These are phyloP conservation scores for Glutinoglossum americanum DNA, from an alignment of 495 filamentous ascomycete species.

Conservation along the genomic window DNA sequence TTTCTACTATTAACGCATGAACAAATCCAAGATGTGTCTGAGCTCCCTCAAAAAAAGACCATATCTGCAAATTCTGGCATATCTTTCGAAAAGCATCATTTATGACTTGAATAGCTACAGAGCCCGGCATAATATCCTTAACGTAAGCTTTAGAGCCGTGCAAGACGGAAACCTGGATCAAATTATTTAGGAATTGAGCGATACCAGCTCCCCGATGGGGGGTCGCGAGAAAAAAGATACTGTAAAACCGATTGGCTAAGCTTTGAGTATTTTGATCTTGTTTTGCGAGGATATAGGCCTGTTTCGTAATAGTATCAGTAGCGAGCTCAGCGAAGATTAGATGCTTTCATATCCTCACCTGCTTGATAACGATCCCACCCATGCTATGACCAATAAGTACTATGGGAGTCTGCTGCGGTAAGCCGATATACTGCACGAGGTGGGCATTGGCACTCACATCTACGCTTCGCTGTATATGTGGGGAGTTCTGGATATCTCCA, in stretches of 20 bases:
- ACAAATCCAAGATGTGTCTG: not conserved
- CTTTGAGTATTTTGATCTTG: slow-evolving; percentile 8
- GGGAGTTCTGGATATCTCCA: slow-evolving; percentile 9
- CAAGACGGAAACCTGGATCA: not conserved
- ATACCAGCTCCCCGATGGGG: slow-evolving; percentile 12
- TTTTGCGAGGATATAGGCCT: slow-evolving; percentile 14
- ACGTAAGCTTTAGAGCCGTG: not conserved
- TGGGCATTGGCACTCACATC: slow-evolving; percentile 3
- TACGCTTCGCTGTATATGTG: slow-evolving; percentile 7
- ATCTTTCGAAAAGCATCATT: not conserved
- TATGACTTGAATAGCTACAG: not conserved
- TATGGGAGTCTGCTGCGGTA: slow-evolving; percentile 11
- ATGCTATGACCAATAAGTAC: slow-evolving; percentile 16
- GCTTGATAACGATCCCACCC: slow-evolving; percentile 16
- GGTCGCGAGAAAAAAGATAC: slow-evolving; percentile 14
- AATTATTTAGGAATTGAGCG: not conserved
- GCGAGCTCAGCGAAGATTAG: not conserved
- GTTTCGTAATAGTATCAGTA: not conserved
- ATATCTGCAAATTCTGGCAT: not conserved
- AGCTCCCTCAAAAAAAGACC: not conserved
- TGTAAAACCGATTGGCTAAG: slow-evolving; percentile 11
- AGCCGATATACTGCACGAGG: not conserved
- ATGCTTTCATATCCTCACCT: slow-evolving; percentile 7
- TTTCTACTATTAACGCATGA: not conserved
- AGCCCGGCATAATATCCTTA: not conserved